Evolutionary conservation across 306 rosid species (phyloP).

Genomic region (Cucurbita pepo): DNA sequence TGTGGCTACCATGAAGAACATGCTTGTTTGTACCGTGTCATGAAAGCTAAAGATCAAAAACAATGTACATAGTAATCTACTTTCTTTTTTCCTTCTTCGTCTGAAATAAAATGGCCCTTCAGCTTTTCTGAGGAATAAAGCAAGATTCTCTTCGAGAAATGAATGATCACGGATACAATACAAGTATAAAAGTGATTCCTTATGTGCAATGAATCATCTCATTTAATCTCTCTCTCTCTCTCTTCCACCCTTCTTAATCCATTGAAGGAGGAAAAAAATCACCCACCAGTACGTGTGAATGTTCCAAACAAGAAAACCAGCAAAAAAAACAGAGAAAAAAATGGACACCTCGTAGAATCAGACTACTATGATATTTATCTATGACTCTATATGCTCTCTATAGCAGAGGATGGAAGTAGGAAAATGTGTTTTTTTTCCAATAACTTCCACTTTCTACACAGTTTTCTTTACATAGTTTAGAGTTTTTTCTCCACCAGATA

Average conservation of each 20-base stretch:
- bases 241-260: background rate
- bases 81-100: background rate
- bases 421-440: background rate
- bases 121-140: background rate
- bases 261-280: background rate
- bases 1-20: background rate
- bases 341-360: background rate
- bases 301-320: background rate
- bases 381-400: background rate
- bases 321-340: background rate
- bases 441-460: conserved; percentile 9
- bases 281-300: background rate
- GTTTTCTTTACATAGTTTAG: conserved; percentile 13
- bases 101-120: background rate
- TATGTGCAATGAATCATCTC: background rate
- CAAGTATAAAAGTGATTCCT: background rate
- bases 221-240: background rate
- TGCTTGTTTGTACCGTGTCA: background rate
- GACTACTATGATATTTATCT: background rate
- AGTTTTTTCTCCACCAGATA: conserved; percentile 38
- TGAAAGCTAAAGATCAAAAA: background rate
- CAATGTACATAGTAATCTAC: background rate
- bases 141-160: background rate
- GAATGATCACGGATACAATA: background rate
- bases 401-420: background rate